Percentiles rank a stretch among this genome's conserved stretches.
phyloP scores from a whole-genome alignment of 75 land plant genomes.

The Picea glauca region DNA sequence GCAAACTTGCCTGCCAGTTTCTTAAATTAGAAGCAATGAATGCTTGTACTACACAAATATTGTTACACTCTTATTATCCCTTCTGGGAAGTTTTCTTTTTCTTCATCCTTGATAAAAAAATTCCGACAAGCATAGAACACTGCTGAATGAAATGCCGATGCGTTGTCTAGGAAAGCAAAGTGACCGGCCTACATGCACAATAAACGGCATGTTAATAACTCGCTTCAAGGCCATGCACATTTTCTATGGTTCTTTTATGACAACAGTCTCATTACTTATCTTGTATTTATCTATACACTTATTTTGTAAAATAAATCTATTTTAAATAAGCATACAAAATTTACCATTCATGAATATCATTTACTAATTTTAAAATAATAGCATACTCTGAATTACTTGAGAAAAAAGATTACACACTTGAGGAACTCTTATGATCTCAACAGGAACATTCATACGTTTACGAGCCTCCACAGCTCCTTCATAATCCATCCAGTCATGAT shows the following conservation, averaged over 20 bases:
- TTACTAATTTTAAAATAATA: neutral
- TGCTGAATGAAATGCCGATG: conserved; percentile 73
- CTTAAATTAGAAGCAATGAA: no score
- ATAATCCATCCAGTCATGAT: conserved; percentile 87
- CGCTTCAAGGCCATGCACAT: neutral
- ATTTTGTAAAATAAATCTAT: neutral
- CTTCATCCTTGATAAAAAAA: conserved; percentile 22
- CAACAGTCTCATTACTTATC: neutral
- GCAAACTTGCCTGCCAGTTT: no score
- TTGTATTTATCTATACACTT: neutral
- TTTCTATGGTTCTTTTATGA: neutral
- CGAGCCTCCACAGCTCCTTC: conserved; percentile 82
- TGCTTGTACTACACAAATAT: no score
- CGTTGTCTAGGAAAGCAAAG: conserved; percentile 85
- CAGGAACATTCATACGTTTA: conserved; percentile 76
- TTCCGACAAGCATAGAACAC: conserved; percentile 73
- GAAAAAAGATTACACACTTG: conserved; percentile 35
- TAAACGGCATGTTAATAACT: neutral
- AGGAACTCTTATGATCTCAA: conserved; percentile 82
- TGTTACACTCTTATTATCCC: conserved; percentile 22
- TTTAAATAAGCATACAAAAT: neutral
- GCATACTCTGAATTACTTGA: neutral
- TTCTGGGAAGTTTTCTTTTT: conserved; percentile 34
- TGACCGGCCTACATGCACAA: conserved; percentile 67
- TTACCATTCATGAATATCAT: neutral